Evolutionary conservation across 2,329 filamentous ascomycete genomes (phyloP).

Genomic region (Neurospora crassa): DNA sequence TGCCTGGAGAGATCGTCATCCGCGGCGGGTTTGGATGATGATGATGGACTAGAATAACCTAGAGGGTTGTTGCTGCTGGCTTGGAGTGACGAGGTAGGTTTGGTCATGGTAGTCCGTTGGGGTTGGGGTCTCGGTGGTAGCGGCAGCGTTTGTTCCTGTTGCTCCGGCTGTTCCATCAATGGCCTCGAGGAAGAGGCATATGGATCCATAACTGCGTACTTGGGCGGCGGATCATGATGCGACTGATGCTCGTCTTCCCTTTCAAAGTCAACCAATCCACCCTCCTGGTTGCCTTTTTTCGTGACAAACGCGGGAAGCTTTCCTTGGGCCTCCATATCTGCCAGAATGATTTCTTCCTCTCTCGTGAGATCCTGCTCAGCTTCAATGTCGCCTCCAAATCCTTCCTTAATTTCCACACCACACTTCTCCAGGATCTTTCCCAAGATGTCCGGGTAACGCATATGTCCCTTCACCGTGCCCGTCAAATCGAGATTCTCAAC

Average conservation of each 20-base stretch:
- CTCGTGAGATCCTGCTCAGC: background rate
- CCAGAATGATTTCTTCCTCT: background rate
- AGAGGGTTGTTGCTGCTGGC: background rate
- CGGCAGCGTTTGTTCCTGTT: background rate
- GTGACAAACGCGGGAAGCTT: background rate
- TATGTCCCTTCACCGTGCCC: constrained; percentile 35
- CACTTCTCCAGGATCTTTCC: constrained; percentile 34
- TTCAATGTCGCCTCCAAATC: background rate
- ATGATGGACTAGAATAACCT: background rate
- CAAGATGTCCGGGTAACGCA: constrained; percentile 31
- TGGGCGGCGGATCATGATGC: background rate
- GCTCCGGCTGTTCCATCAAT: background rate
- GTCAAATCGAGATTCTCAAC: constrained; percentile 49
- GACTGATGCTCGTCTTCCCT: background rate
- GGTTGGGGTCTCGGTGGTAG: background rate
- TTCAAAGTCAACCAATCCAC: background rate
- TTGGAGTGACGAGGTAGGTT: background rate
- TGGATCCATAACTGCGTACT: background rate
- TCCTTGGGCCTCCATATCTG: background rate
- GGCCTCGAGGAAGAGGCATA: background rate
- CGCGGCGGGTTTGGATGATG: background rate
- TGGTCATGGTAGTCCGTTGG: background rate
- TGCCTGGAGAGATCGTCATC: background rate
- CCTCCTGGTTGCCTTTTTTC: background rate
- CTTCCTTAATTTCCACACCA: background rate